Base-by-base conservation (phyloP, 352 stramenopile genomes). In the Peronospora belbahrii region DNA sequence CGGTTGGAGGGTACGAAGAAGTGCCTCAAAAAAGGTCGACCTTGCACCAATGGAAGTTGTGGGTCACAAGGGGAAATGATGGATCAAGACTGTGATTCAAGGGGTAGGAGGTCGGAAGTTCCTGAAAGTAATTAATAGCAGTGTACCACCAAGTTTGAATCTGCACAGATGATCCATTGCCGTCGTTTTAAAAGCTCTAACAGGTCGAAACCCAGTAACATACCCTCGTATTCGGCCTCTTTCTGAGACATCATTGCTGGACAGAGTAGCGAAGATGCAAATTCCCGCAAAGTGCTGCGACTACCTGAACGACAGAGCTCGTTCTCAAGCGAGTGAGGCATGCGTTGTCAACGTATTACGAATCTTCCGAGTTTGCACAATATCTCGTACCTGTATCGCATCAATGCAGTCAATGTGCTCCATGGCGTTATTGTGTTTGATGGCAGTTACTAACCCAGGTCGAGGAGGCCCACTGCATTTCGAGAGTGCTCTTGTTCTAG, bases 261-360 rank as follows among this genome's bases (percentile, higher is more conserved):
- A 74, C 10, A 64, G 70, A 7, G 37, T 81, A 13, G 65, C 72
- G 0, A 55, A 73, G 19, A 48, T 81, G 14, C 83, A 88, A 27
- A 69, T 85, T 2, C 66, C 74, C 2, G 62, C 85, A 33, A 77
- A 83, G 34, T 86, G 75, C 42, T 83, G 65, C 48, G 52, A 64
- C 10, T 75, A 83, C 28, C 32, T 94, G 42, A 87, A 76, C 44
- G 74, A 88, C 31, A 70, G 70, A 0, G 67, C 86, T 10, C 79
- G 74, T 9, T 62, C 75, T 35, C 69, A 82, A 48, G 51, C 66
- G 4, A 80, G 64, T 11, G 79, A 90, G 19, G 44, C 79, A 0
- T 85, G 76, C 31, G 62, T 77, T 10, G 55, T 89, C 22, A 76
- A 75, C 17, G 66, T 82, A 9, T 62, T 85, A 30, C 72, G 79